Conservation (phyloP, 495 filamentous ascomycete species). For the Neurospora terricola region DNA sequence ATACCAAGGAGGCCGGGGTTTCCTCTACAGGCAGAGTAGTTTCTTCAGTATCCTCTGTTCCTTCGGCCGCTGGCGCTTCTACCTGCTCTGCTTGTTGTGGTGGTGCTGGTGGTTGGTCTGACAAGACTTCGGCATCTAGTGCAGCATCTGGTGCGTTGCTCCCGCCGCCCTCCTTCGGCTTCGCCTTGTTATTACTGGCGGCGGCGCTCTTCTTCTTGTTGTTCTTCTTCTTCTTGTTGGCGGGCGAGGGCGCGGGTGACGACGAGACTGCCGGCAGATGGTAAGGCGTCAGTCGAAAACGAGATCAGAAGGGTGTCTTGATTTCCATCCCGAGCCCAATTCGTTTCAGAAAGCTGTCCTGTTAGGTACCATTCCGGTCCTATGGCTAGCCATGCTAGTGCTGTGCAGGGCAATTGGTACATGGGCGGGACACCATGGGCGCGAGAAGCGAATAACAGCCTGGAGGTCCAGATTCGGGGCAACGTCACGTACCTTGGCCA, state of each 20-base stretch:
- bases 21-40: background rate
- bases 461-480: background rate
- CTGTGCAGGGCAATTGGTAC: background rate
- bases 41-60: background rate
- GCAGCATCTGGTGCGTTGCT: background rate
- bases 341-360: background rate
- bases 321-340: background rate
- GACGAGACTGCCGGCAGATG: background rate
- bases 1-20: background rate
- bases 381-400: background rate
- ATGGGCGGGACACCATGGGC: background rate
- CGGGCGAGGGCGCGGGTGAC: slow-evolving; percentile 3
- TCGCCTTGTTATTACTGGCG: slow-evolving; percentile 18
- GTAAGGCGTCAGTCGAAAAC: background rate
- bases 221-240: slow-evolving; percentile 62
- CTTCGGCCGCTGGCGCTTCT: background rate
- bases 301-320: background rate
- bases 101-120: background rate
- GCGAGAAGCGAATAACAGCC: background rate
- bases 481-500: slow-evolving; percentile 13
- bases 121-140: background rate
- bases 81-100: background rate
- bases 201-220: slow-evolving; percentile 44
- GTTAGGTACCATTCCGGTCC: background rate
- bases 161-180: background rate